Percentiles rank a stretch among this genome's conserved stretches.
These are phyloP conservation scores for Amniculicola lignicola DNA, from an alignment of 495 filamentous ascomycete genomes.

Conservation along the genomic window DNA sequence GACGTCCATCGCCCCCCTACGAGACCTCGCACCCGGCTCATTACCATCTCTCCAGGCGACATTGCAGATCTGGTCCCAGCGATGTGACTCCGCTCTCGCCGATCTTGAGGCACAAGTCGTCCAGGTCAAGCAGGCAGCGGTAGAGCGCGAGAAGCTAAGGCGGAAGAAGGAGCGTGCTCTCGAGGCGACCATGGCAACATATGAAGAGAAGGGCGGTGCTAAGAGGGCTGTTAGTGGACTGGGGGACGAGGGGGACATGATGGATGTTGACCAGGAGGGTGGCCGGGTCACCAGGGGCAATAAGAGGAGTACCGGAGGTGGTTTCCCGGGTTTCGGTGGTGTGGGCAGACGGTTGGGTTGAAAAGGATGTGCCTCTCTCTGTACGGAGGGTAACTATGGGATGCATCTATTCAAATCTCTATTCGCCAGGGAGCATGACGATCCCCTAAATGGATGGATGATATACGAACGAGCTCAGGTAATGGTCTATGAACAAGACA, in stretches of 20 bases:
- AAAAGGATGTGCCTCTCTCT: no score
- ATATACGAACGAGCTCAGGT: no score
- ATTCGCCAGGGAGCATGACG: no score
- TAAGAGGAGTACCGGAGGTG: conserved; percentile 28
- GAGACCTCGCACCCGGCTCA: conserved; percentile 72
- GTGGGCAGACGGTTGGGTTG: conserved; percentile 33
- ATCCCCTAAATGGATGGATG: no score
- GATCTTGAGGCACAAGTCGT: conserved; percentile 72
- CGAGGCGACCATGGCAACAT: conserved; percentile 3
- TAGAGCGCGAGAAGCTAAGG: conserved; percentile 47
- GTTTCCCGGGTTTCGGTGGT: conserved; percentile 25
- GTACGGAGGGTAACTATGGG: no score
- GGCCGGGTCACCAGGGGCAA: conserved; percentile 31
- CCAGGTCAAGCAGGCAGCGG: conserved; percentile 52
- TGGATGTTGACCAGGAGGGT: conserved; percentile 58
- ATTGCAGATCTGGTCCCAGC: conserved; percentile 68
- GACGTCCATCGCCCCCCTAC: conserved; percentile 74
- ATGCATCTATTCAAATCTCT: no score
- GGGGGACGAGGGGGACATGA: conserved; percentile 53
- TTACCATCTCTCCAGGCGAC: conserved; percentile 63
- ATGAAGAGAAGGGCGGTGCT: conserved; percentile 39
- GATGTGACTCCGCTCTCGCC: conserved; percentile 69
- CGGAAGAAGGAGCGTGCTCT: conserved; percentile 39
- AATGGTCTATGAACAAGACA: no score
- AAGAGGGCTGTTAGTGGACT: conserved; percentile 38